Evolutionary conservation across 805 yeast species (phyloP).

Genomic region (Debaryomyces castellii): DNA sequence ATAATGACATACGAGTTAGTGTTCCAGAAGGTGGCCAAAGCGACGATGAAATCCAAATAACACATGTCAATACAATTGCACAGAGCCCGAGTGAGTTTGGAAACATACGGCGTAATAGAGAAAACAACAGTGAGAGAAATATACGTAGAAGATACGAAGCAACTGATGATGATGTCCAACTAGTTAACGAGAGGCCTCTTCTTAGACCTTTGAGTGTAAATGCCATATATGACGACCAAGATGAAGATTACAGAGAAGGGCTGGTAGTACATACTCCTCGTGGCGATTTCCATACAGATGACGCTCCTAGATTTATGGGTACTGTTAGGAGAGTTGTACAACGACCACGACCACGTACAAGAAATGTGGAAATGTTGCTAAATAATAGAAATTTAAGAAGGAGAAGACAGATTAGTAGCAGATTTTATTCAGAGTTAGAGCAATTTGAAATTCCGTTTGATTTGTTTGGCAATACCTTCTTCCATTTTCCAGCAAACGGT

Average conservation of each 20-base stretch:
- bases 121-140: neutral
- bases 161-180: constrained; percentile 22
- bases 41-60: constrained; percentile 20
- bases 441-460: constrained; percentile 7
- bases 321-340: constrained; percentile 4
- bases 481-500: neutral
- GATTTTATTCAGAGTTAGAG: constrained; percentile 3
- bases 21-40: constrained; percentile 4
- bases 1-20: neutral
- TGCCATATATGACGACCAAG: neutral
- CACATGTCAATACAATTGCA: constrained; percentile 7
- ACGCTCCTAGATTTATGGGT: constrained; percentile 1
- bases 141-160: constrained; percentile 11
- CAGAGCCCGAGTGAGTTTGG: constrained; percentile 2
- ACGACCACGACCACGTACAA: constrained; percentile 1
- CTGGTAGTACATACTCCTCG: constrained; percentile 5
- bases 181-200: constrained; percentile 21
- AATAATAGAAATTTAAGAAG: constrained; percentile 4
- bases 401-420: constrained; percentile 2
- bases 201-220: constrained; percentile 3
- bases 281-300: constrained; percentile 2
- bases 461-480: constrained; percentile 6
- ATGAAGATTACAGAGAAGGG: constrained; percentile 3
- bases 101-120: constrained; percentile 2
- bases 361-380: neutral